Base-by-base conservation (phyloP, 495 filamentous ascomycete genomes). In the Ramalina intermedia region DNA sequence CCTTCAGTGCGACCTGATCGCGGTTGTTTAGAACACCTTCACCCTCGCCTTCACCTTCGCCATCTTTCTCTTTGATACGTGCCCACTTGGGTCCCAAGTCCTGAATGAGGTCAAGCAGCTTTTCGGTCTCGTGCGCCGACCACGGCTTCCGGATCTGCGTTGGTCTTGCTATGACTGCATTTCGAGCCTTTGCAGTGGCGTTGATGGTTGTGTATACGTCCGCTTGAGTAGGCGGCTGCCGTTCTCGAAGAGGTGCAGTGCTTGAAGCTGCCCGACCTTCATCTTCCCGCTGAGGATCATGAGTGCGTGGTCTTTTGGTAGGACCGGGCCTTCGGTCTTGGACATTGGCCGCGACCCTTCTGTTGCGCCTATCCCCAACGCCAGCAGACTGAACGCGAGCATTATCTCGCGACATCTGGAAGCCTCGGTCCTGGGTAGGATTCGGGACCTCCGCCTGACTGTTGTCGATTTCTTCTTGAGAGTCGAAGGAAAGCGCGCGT, bases 1-100 rank as follows among this genome's bases (percentile, higher is more conserved):
- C 80, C 27, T 80, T 81, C 17, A 84, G 58, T 20, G 69, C 72
- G 41, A 80, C 76, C 53, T 82, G 78, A 54, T 70, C 67, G n/a
- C 78, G 69, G 0, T 58, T 54, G 6, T 71, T 58, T 29, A 78
- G 64, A 0, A 63, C 60, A 2, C 63, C 46, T 20, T 20, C 18
- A 20, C 18, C 18, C 2, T 20, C 18, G 18, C 63, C 46, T 20
- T 20, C 18, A 20, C 18, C 18, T 20, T 20, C 18, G 18, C 18
- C 18, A 20, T 20, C 18, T 20, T 20, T 2, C 18, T 20, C 18
- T 37, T 74, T 67, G 35, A 84, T 74, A 1, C 49, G 27, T 18
- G 68, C 61, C 71, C 78, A 85, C 38, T 69, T 72, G 55, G 68
- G 71, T 14, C 70, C 69, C 48, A 68, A 61, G 16, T 53, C 52